These are phyloP conservation scores for Clarireedia monteithiana DNA, from an alignment of 2,329 filamentous ascomycete genomes.

Conservation along the genomic window DNA sequence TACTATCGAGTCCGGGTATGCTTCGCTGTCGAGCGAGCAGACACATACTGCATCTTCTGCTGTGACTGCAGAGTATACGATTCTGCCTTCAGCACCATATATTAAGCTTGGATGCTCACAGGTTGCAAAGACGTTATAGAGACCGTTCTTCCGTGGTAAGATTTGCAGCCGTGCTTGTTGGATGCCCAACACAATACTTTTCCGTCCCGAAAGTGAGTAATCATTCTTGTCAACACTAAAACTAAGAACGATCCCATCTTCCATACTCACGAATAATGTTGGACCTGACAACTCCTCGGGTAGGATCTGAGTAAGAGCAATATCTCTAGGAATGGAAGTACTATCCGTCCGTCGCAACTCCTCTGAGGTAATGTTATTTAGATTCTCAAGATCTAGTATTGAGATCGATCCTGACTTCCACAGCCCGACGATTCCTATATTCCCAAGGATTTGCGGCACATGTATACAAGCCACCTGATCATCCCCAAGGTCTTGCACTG, in stretches of 20 bases:
- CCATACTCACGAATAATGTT: conserved; percentile 82
- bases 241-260: conserved; percentile 83
- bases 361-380: conserved; percentile 60
- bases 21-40: conserved; percentile 72
- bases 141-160: conserved; percentile 58
- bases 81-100: conserved; percentile 77
- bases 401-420: conserved; percentile 79
- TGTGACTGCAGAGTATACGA: conserved; percentile 90
- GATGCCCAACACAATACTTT: conserved; percentile 77
- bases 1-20: conserved; percentile 73
- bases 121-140: conserved; percentile 82
- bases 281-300: conserved; percentile 49
- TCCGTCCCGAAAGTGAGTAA: conserved; percentile 62
- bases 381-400: conserved; percentile 58
- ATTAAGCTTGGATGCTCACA: conserved; percentile 93
- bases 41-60: conserved; percentile 78
- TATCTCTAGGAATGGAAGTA: conserved; percentile 72
- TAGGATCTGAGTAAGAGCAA: conserved; percentile 73
- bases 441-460: conserved; percentile 53
- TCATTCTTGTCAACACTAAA: conserved; percentile 60
- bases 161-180: conserved; percentile 76
- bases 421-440: conserved; percentile 74
- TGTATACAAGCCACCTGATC: conserved; percentile 84
- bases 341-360: conserved; percentile 55
- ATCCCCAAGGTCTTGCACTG: conserved; percentile 52